Conservation (phyloP, 2,329 filamentous ascomycete genomes). For the Metarhizium anisopliae region DNA sequence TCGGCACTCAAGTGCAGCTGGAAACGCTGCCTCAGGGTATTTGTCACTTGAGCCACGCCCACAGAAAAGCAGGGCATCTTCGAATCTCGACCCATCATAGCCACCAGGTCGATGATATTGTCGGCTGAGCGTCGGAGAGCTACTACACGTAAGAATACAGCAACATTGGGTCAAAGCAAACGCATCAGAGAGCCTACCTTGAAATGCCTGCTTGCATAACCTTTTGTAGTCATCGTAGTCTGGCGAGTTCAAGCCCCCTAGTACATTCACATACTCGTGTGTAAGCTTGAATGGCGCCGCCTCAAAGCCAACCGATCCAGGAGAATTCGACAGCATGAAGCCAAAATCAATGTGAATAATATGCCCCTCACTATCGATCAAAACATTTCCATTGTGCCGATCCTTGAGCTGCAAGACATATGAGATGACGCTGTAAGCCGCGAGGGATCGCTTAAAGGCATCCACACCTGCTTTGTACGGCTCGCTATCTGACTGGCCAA, state of each 20-base stretch:
- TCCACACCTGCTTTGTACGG: slow-evolving; percentile 64
- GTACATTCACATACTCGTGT: slow-evolving; percentile 75
- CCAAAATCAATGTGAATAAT: slow-evolving; percentile 87
- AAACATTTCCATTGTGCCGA: slow-evolving; percentile 76
- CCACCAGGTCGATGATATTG: slow-evolving; percentile 71
- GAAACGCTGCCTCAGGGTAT: slow-evolving; percentile 62
- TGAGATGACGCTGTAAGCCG: slow-evolving; percentile 77
- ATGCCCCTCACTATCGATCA: slow-evolving; percentile 78
- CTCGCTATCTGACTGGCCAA: slow-evolving; percentile 61
- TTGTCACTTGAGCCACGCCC: slow-evolving; percentile 62
- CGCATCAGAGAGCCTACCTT: slow-evolving; percentile 42
- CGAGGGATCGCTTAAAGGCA: slow-evolving; percentile 72
- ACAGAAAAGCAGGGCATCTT: slow-evolving; percentile 79
- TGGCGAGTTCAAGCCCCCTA: slow-evolving; percentile 62
- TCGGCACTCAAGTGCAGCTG: slow-evolving; percentile 76
- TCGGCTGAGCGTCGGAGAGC: slow-evolving; percentile 71
- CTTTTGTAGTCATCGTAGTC: slow-evolving; percentile 70
- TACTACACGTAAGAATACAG: slow-evolving; percentile 17
- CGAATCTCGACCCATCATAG: slow-evolving; percentile 75
- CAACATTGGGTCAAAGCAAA: background rate
- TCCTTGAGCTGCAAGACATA: slow-evolving; percentile 81
- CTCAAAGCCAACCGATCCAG: slow-evolving; percentile 76
- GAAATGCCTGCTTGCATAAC: slow-evolving; percentile 75
- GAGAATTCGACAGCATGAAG: slow-evolving; percentile 83
- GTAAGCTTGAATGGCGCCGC: slow-evolving; percentile 82